Base-by-base conservation (phyloP, 768 basidiomycete genomes). In the Termitomyces sp. region DNA sequence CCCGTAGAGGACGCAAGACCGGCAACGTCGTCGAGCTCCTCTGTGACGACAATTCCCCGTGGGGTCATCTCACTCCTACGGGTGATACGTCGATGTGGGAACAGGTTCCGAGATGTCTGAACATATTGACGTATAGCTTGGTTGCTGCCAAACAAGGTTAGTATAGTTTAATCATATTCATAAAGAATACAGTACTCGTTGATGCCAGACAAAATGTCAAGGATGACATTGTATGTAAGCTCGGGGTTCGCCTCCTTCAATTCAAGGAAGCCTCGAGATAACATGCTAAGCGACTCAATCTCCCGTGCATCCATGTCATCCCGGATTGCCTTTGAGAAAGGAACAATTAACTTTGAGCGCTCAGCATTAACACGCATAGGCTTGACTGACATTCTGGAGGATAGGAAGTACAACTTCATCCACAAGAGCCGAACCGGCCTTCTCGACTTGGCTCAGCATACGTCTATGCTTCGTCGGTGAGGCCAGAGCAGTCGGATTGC, bases 221-320 rank as follows among this genome's bases (percentile, higher is more conserved):
- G 83, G 40, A 98, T 82, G 45, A 96, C 75, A 59, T 85, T 87
- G 68, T 97, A 96, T 0, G 92, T 89, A 32, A 97, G 77, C 56
- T 88, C 85, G 0, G 96, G 83, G 64, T 95, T 94, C 21, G 83
- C 81, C 17, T 87, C 85, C 56, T 86, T 85, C 19, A 99, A 77
- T 65, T 96, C 94, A 37, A 83, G 72, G 69, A 98, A 98, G 1
- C 96, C 97, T 59, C 92, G 80, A 43, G 89, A 83, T 23, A 99
- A 80, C 85, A 92, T 91, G 71, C 88, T 89, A 40, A 98, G 71
- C 12, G 93, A 88, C 68, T 96, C 93, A 1, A 94, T 88, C 63
- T 94, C 90, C 47, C 83, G 79, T 37, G 92, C 91, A 61, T 89
- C 90, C 85, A 92, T 92, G 65, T 92, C 91, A 59, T 91, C 89